Base-by-base conservation (phyloP, 2,329 filamentous ascomycete species). In the Acarospora socialis region DNA sequence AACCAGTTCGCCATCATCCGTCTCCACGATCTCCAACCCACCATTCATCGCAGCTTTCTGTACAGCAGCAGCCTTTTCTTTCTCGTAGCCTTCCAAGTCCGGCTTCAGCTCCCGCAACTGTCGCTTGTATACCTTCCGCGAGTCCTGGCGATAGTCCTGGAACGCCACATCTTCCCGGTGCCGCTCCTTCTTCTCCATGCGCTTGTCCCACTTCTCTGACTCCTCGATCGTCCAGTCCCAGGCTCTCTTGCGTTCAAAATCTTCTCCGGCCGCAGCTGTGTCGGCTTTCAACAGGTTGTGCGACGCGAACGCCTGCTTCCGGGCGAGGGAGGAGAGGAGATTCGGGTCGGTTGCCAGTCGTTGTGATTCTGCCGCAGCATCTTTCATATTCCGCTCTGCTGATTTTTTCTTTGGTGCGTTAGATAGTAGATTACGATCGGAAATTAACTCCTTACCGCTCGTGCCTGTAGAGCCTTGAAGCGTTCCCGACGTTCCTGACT, bases 151-250 rank as follows among this genome's bases (percentile, higher is more conserved):
- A 58, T 92, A 92, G 54, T 95, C 86, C 48, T 80, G 72, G 59
- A 98, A 98, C 3, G 82, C 80, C 37, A 84, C 82, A 55, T 87
- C 77, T 52, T 93, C 82, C 40, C 80, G 69, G 48, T 81, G 78
- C 12, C 72, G 70, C 36, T 73, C 72, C 61, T 84, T 92, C 67
- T 92, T 92, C 49, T 78, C 81, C 54, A 92, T 62, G 19, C 86
- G 77, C 60, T 77, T 78, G 56, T 98, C 90, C 90, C 90, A 98
- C 44, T 70, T 73, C 60, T 94, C 90, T 45, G 75, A 81, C 59
- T 98, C 90, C 42, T 98, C 90, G 5, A 87, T 65, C 1, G 90
- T 98, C 81, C 90, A 98, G 60, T 95, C 90, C 90, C 90, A 98
- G 2, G 90, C 90, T 23, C 90, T 77, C 60, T 95, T 94, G 44